These are phyloP conservation scores for Juncus effusus DNA, from an alignment of 176 grass and related monocot species.

Conservation along the genomic window DNA sequence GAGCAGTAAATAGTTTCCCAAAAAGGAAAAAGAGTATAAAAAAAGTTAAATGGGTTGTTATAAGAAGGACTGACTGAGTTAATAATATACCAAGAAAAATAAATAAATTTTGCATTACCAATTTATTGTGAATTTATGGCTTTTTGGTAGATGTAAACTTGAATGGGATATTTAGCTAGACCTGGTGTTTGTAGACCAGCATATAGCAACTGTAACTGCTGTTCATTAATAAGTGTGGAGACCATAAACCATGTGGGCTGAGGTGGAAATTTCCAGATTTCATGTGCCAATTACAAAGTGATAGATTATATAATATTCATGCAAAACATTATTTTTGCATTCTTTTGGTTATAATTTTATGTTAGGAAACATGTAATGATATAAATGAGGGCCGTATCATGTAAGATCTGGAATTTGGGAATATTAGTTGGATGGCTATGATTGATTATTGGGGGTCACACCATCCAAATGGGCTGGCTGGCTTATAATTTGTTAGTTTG, in stretches of 20 bases:
- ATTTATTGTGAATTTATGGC: too few relatives aligned
- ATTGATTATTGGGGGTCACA: conserved; percentile 12
- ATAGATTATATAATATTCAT: not conserved
- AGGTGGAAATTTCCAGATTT: conserved; percentile 3
- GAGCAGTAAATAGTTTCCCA: too few relatives aligned
- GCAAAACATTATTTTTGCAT: too few relatives aligned
- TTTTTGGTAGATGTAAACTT: not conserved
- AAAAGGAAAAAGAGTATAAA: too few relatives aligned
- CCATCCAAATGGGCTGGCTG: conserved; percentile 29
- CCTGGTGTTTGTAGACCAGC: conserved; percentile 11
- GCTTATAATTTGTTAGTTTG: conserved; percentile 11
- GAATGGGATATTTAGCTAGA: not conserved
- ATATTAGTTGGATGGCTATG: conserved; percentile 17
- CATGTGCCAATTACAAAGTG: not conserved
- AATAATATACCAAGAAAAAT: too few relatives aligned
- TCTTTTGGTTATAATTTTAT: too few relatives aligned
- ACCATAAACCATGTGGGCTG: conserved; percentile 19
- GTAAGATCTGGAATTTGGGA: not conserved
- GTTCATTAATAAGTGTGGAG: not conserved
- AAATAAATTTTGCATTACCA: too few relatives aligned
- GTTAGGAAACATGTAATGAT: too few relatives aligned
- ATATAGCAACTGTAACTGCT: not conserved
- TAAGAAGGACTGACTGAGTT: too few relatives aligned
- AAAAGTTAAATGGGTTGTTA: too few relatives aligned
- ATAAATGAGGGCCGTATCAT: not conserved